These are phyloP conservation scores for Paecilomyces sp. DNA, from an alignment of 2,329 filamentous ascomycete genomes.

Conservation along the genomic window DNA sequence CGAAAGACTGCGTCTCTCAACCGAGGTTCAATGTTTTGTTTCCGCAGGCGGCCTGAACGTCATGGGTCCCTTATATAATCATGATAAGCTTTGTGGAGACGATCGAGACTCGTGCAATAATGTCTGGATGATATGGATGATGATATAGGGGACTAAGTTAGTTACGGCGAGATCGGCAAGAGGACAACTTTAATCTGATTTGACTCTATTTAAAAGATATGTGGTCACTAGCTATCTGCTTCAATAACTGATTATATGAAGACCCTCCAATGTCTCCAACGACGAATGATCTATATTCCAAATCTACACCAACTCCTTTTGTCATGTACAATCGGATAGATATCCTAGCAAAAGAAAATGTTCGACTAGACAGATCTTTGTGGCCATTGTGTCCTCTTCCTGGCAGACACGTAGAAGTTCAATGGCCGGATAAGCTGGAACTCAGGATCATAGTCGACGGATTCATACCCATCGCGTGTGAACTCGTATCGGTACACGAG, in stretches of 20 bases:
- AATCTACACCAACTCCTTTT: neutral
- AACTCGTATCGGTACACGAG: slow-evolving; percentile 55
- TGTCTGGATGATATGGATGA: no score
- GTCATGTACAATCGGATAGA: neutral
- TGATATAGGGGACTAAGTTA: no score
- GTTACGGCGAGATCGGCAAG: neutral
- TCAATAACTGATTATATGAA: neutral
- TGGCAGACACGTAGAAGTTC: slow-evolving; percentile 48
- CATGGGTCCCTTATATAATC: neutral
- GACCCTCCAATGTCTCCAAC: neutral
- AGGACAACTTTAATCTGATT: neutral
- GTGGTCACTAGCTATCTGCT: neutral
- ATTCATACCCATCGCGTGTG: slow-evolving; percentile 39
- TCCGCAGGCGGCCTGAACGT: neutral
- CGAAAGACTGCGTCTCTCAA: neutral
- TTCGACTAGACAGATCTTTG: neutral
- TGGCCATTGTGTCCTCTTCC: slow-evolving; percentile 46
- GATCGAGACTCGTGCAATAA: no score
- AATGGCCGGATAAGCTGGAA: slow-evolving; percentile 52
- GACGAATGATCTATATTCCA: neutral
- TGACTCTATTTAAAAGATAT: no score
- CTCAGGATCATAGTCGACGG: slow-evolving; percentile 53
- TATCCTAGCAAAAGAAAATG: neutral
- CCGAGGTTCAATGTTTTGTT: neutral
- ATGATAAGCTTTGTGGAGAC: neutral